Evolutionary conservation across 1,284 basidiomycete genomes (phyloP).

Genomic region (Phylloporus gajari): DNA sequence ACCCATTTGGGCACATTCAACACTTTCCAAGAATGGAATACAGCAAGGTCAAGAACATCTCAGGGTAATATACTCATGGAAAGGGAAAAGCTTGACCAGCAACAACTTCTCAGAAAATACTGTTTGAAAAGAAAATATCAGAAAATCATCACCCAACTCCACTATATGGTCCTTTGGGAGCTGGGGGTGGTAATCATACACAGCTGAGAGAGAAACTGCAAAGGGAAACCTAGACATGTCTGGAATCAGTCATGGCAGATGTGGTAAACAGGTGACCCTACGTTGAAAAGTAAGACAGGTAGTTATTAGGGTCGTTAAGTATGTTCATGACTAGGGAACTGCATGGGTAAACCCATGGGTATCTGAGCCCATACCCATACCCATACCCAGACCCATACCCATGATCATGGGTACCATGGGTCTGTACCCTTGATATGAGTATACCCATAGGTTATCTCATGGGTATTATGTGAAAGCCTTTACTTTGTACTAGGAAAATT

Average conservation of each 20-base stretch:
- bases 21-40: conserved; percentile 19
- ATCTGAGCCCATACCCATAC: too few relatives aligned
- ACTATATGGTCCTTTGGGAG: not conserved
- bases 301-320: conserved; percentile 2
- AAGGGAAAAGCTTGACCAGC: conserved; percentile 8
- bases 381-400: too few relatives aligned
- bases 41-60: too few relatives aligned
- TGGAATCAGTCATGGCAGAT: not conserved
- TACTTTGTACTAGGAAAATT: too few relatives aligned
- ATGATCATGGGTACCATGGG: too few relatives aligned
- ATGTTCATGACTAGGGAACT: not conserved
- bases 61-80: too few relatives aligned
- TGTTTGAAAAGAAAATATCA: not conserved
- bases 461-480: too few relatives aligned
- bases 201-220: not conserved
- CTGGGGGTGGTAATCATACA: conserved; percentile 4
- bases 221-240: not conserved
- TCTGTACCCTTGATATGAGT: too few relatives aligned
- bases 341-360: too few relatives aligned
- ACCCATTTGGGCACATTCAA: conserved; percentile 33
- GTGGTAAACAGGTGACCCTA: not conserved
- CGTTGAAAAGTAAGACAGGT: conserved; percentile 2
- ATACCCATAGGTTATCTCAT: too few relatives aligned
- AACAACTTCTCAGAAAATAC: not conserved
- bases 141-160: not conserved